Evolutionary conservation across 306 rosid genomes (phyloP).

Genomic region (Vigna unguiculata): DNA sequence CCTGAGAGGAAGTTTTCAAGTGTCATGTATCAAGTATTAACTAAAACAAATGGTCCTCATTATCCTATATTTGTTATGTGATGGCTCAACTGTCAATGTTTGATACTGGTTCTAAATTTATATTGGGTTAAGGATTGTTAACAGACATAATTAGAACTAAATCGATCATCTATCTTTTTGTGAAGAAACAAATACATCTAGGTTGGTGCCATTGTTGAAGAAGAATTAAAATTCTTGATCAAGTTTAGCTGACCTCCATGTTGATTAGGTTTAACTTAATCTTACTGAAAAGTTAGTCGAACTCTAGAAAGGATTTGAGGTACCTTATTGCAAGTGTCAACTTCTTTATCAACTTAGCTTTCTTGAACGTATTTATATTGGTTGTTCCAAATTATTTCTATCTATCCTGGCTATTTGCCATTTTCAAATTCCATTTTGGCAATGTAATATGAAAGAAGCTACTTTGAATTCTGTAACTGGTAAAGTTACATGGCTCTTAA

Average conservation of each 20-base stretch:
- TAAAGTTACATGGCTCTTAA: slow-evolving; percentile 20
- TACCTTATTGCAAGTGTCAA: slow-evolving; percentile 14
- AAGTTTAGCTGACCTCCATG: slow-evolving; percentile 10
- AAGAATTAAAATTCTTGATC: slow-evolving; percentile 12
- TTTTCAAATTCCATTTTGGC: slow-evolving; percentile 25
- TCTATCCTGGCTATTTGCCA: slow-evolving; percentile 18
- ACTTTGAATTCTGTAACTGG: slow-evolving; percentile 13
- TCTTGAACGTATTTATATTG: slow-evolving; percentile 21
- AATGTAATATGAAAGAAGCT: slow-evolving; percentile 19
- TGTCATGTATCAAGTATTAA: neutral
- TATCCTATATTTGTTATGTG: neutral
- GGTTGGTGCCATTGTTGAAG: slow-evolving; percentile 26
- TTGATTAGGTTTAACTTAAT: slow-evolving; percentile 6
- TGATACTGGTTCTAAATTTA: slow-evolving; percentile 4
- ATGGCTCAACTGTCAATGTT: neutral
- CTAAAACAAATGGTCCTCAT: neutral
- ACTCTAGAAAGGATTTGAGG: neutral
- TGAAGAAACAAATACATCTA: slow-evolving; percentile 8
- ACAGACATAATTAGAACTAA: slow-evolving; percentile 17
- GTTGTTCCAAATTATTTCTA: neutral
- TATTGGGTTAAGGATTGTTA: slow-evolving; percentile 22
- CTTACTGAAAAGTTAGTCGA: slow-evolving; percentile 33
- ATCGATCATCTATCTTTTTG: neutral
- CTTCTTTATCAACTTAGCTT: slow-evolving; percentile 23
- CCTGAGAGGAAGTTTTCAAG: neutral